phyloP scores from a whole-genome alignment of 2,329 filamentous ascomycete genomes.

The Passalora sequoiae region DNA sequence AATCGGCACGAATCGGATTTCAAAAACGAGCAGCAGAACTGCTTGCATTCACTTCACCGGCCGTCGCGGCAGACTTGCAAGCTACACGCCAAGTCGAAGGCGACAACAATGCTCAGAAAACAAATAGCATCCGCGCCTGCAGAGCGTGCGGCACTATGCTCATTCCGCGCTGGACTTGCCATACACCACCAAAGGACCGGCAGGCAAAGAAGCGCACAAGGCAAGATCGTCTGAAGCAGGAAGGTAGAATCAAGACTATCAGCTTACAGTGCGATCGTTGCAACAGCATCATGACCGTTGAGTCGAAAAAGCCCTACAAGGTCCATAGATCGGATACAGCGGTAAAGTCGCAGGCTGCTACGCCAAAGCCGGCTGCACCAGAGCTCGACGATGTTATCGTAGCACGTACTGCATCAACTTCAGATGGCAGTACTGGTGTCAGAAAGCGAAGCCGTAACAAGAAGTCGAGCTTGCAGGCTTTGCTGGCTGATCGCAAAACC shows the following conservation, averaged over 20 bases:
- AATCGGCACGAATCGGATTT: background rate
- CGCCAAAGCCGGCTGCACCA: no score
- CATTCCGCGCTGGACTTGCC: constrained; percentile 42
- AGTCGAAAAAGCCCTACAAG: no score
- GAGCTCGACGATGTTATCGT: background rate
- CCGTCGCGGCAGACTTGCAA: constrained; percentile 14
- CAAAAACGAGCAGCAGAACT: constrained; percentile 6
- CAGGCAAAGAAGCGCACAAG: constrained; percentile 3
- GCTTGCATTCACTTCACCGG: constrained; percentile 11
- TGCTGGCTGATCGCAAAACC: constrained; percentile 49
- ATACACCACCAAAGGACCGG: background rate
- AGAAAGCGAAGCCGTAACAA: constrained; percentile 60
- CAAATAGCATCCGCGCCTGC: constrained; percentile 52
- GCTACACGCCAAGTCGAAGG: constrained; percentile 25
- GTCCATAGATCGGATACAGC: no score
- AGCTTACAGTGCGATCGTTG: constrained; percentile 11
- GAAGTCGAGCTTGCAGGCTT: constrained; percentile 56
- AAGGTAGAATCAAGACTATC: constrained; percentile 1
- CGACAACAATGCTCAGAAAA: constrained; percentile 8
- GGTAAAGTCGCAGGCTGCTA: no score
- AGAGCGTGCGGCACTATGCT: constrained; percentile 58
- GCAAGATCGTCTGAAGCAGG: constrained; percentile 6
- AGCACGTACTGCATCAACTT: constrained; percentile 36
- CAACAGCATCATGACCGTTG: constrained; percentile 3
- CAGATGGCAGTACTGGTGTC: constrained; percentile 58